Conservation (phyloP, 805 yeast species). For the Phaffomyces antillensis region DNA sequence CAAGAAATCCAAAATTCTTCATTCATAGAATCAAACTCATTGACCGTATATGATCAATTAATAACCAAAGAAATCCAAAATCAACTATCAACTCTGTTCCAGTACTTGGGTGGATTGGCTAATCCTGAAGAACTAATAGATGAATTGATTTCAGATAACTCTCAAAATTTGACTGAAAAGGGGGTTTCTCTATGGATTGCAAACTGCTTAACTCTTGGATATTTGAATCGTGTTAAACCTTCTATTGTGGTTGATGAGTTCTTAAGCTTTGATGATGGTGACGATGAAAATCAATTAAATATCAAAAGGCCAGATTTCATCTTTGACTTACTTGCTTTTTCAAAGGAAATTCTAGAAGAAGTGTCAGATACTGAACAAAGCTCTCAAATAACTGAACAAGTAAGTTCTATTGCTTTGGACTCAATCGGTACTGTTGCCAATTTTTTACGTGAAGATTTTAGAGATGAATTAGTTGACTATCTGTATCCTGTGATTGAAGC, state of each 20-base stretch:
- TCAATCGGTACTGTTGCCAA: constrained; percentile 31
- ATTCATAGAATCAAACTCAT: background rate
- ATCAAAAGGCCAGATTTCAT: constrained; percentile 22
- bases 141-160: constrained; percentile 16
- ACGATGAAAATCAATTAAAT: constrained; percentile 2
- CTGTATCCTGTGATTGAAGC: constrained; percentile 69
- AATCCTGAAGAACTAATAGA: constrained; percentile 17
- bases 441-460: constrained; percentile 19
- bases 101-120: constrained; percentile 14
- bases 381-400: constrained; percentile 9
- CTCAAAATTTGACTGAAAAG: constrained; percentile 12
- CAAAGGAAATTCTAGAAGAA: constrained; percentile 37
- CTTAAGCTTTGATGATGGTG: constrained; percentile 24
- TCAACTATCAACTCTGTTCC: constrained; percentile 13
- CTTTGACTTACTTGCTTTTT: constrained; percentile 28
- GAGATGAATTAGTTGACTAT: constrained; percentile 58
- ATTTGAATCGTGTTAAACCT: constrained; percentile 9
- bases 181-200: constrained; percentile 34
- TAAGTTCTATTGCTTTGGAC: constrained; percentile 34
- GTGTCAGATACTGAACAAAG: constrained; percentile 18
- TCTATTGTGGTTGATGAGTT: constrained; percentile 20
- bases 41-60: constrained; percentile 17
- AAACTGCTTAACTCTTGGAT: constrained; percentile 25
- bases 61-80: constrained; percentile 19
- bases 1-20: constrained; percentile 8